These are phyloP conservation scores for Myxozyma lipomycoides DNA, from an alignment of 805 yeast species.

Conservation along the genomic window DNA sequence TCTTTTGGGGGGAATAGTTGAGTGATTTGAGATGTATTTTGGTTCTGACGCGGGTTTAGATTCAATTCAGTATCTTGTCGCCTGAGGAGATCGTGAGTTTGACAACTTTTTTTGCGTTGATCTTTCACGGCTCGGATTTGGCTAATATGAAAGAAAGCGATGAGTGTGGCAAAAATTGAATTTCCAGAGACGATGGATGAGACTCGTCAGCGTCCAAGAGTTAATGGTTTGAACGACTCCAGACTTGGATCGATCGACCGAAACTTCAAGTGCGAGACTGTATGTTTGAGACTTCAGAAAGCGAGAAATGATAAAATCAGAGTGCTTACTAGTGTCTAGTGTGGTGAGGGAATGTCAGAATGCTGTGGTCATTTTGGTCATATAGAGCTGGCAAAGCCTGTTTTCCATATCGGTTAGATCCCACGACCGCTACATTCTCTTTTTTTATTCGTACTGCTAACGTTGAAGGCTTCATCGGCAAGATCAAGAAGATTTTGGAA, in stretches of 20 bases:
- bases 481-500: slow-evolving; percentile 91
- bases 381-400: slow-evolving; percentile 96
- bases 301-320: too few relatives aligned
- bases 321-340: too few relatives aligned
- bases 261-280: slow-evolving; percentile 93
- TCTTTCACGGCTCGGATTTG: neutral
- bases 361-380: slow-evolving; percentile 99
- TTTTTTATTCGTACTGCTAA: neutral
- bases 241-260: slow-evolving; percentile 96
- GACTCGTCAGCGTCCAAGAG: slow-evolving; percentile 88
- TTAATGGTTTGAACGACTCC: slow-evolving; percentile 96
- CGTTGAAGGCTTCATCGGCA: slow-evolving; percentile 59
- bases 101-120: neutral
- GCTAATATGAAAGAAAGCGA: slow-evolving; percentile 58
- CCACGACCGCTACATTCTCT: neutral
- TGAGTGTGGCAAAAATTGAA: slow-evolving; percentile 95
- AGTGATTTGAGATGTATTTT: slow-evolving; percentile 4
- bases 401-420: slow-evolving; percentile 78
- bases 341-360: slow-evolving; percentile 98
- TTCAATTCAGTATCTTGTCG: slow-evolving; percentile 94
- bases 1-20: neutral
- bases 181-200: slow-evolving; percentile 99
- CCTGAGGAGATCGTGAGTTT: slow-evolving; percentile 79
- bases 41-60: slow-evolving; percentile 39
- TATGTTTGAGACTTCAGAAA: slow-evolving; percentile 21